phyloP scores from a whole-genome alignment of 78 protist species.

The Bodo saltans region DNA sequence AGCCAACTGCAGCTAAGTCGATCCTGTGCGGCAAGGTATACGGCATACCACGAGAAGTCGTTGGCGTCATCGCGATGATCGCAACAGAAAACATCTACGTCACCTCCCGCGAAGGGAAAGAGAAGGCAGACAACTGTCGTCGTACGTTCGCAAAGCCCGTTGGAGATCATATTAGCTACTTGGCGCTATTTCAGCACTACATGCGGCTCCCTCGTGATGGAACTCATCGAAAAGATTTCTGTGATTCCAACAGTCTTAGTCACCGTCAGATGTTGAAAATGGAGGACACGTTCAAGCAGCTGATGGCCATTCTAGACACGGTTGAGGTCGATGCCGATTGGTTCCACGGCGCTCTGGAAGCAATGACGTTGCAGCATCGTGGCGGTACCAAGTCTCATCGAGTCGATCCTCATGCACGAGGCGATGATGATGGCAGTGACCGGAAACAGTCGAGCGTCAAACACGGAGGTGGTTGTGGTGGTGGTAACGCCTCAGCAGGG shows the following conservation, averaged over 20 bases:
- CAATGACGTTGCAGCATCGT: too few species aligned
- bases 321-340: too few species aligned
- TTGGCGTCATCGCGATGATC: constrained; percentile 83
- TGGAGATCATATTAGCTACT: constrained; percentile 7
- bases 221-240: not conserved
- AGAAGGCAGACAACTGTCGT: not conserved
- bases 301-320: not conserved
- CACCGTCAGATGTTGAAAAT: not conserved
- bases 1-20: constrained; percentile 80
- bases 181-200: not conserved
- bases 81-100: constrained; percentile 47
- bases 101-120: not conserved
- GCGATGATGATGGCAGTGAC: not conserved
- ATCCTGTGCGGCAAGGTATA: constrained; percentile 68
- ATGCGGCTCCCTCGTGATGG: not conserved
- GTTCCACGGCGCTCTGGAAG: too few species aligned
- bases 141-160: not conserved
- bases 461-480: too few species aligned
- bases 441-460: too few species aligned
- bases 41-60: constrained; percentile 56
- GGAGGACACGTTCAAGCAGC: not conserved
- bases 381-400: not conserved
- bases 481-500: too few species aligned
- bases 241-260: not conserved
- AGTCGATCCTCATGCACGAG: not conserved